Conservation (phyloP, 2,329 filamentous ascomycete genomes). For the Stagonosporopsis cucurbitacearum region DNA sequence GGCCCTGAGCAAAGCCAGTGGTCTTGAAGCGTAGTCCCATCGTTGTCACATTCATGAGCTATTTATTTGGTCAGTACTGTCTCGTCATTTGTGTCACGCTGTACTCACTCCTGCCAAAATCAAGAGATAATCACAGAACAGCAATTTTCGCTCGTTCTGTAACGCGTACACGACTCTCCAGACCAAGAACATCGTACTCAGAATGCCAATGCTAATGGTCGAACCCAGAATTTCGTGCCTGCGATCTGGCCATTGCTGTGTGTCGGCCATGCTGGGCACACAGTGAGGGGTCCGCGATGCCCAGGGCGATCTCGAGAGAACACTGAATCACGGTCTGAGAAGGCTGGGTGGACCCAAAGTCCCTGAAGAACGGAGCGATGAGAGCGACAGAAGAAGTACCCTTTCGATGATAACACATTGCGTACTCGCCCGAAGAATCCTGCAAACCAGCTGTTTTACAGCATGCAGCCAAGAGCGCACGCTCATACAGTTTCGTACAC, state of each 20-base stretch:
- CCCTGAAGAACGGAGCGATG: conserved; percentile 2
- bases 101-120: conserved; percentile 28
- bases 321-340: conserved; percentile 7
- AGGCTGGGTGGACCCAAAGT: conserved; percentile 1
- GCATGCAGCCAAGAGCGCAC: conserved; percentile 9
- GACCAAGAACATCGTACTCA: conserved; percentile 25
- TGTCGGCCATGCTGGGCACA: conserved; percentile 20
- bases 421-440: not conserved
- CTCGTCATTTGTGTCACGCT: not conserved
- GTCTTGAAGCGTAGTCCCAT: conserved; percentile 26
- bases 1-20: conserved; percentile 25
- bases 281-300: not conserved
- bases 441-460: not conserved
- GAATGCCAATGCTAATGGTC: conserved; percentile 20
- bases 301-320: conserved; percentile 9
- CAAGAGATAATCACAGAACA: conserved; percentile 34
- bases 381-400: conserved; percentile 5
- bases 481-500: not conserved
- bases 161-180: conserved; percentile 35
- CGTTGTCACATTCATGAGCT: conserved; percentile 28
- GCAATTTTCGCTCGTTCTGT: conserved; percentile 24
- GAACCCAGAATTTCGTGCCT: conserved; percentile 23
- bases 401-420: conserved; percentile 3
- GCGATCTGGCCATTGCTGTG: conserved; percentile 26
- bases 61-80: not conserved